These are phyloP conservation scores for Daedaleopsis nitida DNA, from an alignment of 768 basidiomycete species.

Conservation along the genomic window DNA sequence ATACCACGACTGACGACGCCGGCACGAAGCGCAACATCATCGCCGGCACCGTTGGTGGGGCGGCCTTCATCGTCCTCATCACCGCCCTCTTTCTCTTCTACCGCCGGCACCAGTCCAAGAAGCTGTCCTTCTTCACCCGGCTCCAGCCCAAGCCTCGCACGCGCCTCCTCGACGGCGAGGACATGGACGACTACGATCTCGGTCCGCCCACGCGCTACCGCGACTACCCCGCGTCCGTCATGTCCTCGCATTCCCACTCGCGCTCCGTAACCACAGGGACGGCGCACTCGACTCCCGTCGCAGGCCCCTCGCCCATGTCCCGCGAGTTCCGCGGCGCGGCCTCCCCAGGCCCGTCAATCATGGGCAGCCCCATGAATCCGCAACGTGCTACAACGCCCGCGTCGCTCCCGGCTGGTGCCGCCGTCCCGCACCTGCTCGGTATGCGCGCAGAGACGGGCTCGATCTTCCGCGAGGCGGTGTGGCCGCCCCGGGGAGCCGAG, in stretches of 20 bases:
- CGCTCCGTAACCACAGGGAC: conserved; percentile 3
- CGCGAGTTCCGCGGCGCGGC: conserved; percentile 9
- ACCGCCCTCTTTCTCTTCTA: conserved; percentile 33
- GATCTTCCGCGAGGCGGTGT: conserved; percentile 33
- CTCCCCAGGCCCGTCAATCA: conserved; percentile 5
- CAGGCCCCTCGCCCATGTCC: conserved; percentile 4
- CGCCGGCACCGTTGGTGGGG: conserved; percentile 34
- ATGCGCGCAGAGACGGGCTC: conserved; percentile 32
- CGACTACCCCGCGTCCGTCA: conserved; percentile 26
- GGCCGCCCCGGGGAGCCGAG: conserved; percentile 31
- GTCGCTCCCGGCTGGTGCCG: conserved; percentile 5
- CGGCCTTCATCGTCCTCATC: conserved; percentile 28
- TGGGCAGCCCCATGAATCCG: conserved; percentile 15
- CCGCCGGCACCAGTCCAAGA: conserved; percentile 30
- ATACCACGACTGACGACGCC: conserved; percentile 1
- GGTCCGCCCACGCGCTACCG: conserved; percentile 24
- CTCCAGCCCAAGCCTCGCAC: conserved; percentile 23
- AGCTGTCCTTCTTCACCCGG: conserved; percentile 28
- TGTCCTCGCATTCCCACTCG: conserved; percentile 5
- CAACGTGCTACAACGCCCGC: conserved; percentile 12
- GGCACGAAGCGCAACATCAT: conserved; percentile 29
- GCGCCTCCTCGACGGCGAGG: conserved; percentile 31
- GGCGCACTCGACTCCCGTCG: conserved; percentile 1
- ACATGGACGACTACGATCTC: conserved; percentile 30
- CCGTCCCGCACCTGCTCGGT: conserved; percentile 25